phyloP scores from a whole-genome alignment of 495 filamentous ascomycete genomes.

The Immersiella caudata region DNA sequence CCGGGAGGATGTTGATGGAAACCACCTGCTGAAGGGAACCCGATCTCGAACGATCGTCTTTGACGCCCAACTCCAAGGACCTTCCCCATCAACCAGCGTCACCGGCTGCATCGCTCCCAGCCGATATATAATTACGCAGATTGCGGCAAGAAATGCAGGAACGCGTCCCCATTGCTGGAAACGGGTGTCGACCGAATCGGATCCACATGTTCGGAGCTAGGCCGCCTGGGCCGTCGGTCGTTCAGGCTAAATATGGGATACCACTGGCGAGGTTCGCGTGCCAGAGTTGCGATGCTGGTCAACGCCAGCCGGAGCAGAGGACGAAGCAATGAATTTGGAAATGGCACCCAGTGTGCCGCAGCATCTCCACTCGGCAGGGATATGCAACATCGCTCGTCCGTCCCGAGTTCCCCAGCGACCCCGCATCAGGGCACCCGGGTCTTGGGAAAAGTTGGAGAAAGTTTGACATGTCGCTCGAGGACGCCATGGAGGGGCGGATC shows the following conservation, averaged over 20 bases:
- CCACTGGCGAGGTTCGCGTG: background rate
- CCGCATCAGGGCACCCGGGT: background rate
- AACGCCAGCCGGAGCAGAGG: background rate
- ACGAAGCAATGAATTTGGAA: background rate
- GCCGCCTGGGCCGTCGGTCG: slow-evolving; percentile 4
- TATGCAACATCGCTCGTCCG: background rate
- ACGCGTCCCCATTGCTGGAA: background rate
- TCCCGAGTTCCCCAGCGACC: background rate
- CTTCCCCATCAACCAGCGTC: background rate
- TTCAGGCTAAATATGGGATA: slow-evolving; percentile 4
- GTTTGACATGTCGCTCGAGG: background rate
- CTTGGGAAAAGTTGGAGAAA: background rate
- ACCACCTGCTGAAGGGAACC: background rate
- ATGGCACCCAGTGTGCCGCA: background rate
- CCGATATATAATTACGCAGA: background rate
- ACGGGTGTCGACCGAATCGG: background rate
- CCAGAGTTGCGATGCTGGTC: background rate
- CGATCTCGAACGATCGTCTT: background rate
- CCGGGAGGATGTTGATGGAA: background rate
- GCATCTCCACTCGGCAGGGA: background rate
- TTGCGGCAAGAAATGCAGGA: slow-evolving; percentile 6
- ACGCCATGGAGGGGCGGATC: background rate
- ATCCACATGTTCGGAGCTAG: background rate
- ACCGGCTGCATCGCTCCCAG: background rate
- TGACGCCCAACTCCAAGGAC: background rate